These are phyloP conservation scores for Trypanosoma mega DNA, from an alignment of 208 protist species.

Conservation along the genomic window DNA sequence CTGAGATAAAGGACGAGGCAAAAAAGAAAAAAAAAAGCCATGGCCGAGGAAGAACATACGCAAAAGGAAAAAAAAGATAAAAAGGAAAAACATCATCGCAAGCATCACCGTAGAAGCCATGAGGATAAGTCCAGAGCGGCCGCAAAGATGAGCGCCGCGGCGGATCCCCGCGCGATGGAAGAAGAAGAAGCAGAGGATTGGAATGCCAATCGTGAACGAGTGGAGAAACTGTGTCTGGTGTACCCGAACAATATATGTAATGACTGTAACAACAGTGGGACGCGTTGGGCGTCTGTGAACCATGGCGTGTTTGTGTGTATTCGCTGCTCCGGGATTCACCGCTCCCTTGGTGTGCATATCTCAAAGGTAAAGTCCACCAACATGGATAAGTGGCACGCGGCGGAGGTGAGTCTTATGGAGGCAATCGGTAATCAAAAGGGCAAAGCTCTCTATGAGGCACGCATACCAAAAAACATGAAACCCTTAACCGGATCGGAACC, in stretches of 20 bases:
- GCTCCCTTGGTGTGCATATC: conserved; percentile 91
- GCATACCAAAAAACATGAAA: conserved; percentile 27
- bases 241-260: conserved; percentile 77
- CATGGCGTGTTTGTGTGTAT: conserved; percentile 92
- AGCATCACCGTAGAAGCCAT: conserved; percentile 10
- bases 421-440: conserved; percentile 69
- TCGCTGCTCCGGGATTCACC: conserved; percentile 92
- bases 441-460: conserved; percentile 60
- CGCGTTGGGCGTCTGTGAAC: conserved; percentile 90
- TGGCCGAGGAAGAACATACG: too few relatives aligned
- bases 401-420: conserved; percentile 71
- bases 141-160: neutral
- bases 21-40: too few relatives aligned
- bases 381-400: conserved; percentile 85
- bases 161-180: neutral
- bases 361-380: conserved; percentile 93
- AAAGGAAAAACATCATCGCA: conserved; percentile 9
- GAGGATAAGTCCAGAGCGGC: conserved; percentile 2
- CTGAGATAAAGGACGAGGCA: too few relatives aligned
- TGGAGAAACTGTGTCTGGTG: conserved; percentile 60
- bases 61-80: conserved; percentile 13
- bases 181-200: conserved; percentile 54
- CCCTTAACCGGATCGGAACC: conserved; percentile 20
- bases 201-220: conserved; percentile 52
- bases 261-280: conserved; percentile 79